A percentile compares a stretch with the other conserved stretches of the same genome.
phyloP scores from a whole-genome alignment of 495 filamentous ascomycete genomes.

The Neurospora intermedia region DNA sequence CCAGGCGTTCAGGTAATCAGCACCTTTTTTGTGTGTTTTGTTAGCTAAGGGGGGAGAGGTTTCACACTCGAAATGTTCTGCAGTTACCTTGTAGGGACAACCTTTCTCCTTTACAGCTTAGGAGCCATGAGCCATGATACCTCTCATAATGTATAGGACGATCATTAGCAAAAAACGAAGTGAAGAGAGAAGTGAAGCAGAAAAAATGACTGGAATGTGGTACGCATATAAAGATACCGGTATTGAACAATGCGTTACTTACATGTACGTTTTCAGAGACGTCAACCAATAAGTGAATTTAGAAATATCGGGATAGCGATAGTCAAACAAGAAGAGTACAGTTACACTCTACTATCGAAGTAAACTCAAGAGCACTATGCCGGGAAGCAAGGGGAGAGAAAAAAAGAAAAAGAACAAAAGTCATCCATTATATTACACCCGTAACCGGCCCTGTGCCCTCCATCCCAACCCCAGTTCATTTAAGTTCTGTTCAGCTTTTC shows the following conservation, averaged over 20 bases:
- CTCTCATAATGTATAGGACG: background rate
- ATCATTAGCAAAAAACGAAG: background rate
- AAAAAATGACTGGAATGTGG: background rate
- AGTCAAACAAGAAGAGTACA: background rate
- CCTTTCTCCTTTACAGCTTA: background rate
- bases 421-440: background rate
- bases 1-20: too few species aligned
- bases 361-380: background rate
- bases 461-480: background rate
- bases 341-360: background rate
- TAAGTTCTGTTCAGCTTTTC: background rate
- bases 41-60: too few species aligned
- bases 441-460: background rate
- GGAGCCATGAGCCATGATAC: background rate
- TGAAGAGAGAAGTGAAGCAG: background rate
- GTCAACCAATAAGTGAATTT: background rate
- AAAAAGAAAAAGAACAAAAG: background rate
- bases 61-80: background rate
- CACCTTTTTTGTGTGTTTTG: too few species aligned
- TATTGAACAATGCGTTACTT: background rate
- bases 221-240: background rate
- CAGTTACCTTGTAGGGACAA: background rate
- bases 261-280: background rate
- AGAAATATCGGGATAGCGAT: background rate
- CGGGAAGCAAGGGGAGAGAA: background rate